Conservation (phyloP, 2,329 filamentous ascomycete species). For the Phyllosticta ampelicida region DNA sequence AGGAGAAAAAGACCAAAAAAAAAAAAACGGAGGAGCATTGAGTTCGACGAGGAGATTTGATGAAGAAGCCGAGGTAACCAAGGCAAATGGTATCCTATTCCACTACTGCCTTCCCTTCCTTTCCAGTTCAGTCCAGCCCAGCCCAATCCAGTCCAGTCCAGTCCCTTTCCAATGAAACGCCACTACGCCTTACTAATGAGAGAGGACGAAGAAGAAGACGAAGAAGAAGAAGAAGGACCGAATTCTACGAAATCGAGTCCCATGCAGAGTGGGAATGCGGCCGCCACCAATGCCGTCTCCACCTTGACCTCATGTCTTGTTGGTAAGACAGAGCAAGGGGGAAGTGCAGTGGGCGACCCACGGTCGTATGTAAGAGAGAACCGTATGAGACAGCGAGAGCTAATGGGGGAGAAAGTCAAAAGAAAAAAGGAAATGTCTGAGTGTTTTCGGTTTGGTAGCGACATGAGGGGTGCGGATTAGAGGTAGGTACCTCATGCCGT, state of each 20-base stretch:
- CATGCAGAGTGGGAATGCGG: background rate
- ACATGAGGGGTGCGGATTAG: background rate
- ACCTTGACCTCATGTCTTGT: background rate
- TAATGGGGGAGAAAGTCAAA: background rate
- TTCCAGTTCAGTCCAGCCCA: background rate
- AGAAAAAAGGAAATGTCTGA: background rate
- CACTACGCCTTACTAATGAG: background rate
- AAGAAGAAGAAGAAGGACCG: background rate
- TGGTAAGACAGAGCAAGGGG: background rate
- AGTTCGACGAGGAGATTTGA: background rate
- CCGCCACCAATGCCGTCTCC: background rate
- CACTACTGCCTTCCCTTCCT: background rate
- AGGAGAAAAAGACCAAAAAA: too few relatives aligned
- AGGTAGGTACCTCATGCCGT: background rate
- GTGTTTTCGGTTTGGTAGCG: background rate
- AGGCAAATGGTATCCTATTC: background rate
- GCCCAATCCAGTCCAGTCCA: background rate
- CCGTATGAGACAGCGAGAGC: background rate
- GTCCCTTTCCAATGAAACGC: background rate
- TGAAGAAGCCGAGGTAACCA: background rate
- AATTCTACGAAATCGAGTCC: background rate
- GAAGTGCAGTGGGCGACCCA: background rate
- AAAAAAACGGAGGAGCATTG: background rate
- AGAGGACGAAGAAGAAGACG: background rate
- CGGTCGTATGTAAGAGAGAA: background rate